Evolutionary conservation across 352 stramenopile species (phyloP), one percentile per base, ranked within the genome.

Genomic region (Phytopythium oedochilum): DNA sequence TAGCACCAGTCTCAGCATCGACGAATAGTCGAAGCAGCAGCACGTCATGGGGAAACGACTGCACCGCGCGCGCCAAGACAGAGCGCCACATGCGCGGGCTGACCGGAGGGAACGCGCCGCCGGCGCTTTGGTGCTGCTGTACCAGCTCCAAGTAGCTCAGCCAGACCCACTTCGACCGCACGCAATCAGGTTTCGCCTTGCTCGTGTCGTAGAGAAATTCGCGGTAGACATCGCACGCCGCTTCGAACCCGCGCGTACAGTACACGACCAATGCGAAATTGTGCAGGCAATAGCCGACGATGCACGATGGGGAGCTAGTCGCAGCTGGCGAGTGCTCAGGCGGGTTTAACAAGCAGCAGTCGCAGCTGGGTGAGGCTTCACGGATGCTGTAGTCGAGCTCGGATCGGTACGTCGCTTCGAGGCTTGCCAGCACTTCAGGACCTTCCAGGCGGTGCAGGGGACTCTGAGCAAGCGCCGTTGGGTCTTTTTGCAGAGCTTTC

Each of bases 21-120:
- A 86, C 65, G 60, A 90, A 92, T 18, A 93, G 68, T 10, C 83
- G 71, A 50, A 93, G 53, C 39, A 88, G 73, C 10, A 90, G 38
- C 20, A 68, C 45, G 29, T 88, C 75, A 12, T 54, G 54, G 4
- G 78, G 78, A 43, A 74, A 83, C 0, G 46, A 29, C 6, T 68
- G 43, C 2, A 92, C 69, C 26, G 70, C 69, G 9, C 63, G 31
- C 22, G 49, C 61, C 12, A 93, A 55, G 15, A 54, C 60, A 5
- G 47, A 39, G 10, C 83, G 71, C 83, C 83, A 93, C 20, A 63
- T 53, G 46, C 78, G 73, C 42, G 83, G 81, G 14, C 81, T 49
- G 29, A 92, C 28, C 0, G 47, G 39, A 11, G 78, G 79, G 15
- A 68, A 75, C 11, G 53, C 42, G 4, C 39, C 53, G 18, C 26